These are phyloP conservation scores for Geotrichum restrictum DNA, from an alignment of 1,139 yeast species.

Conservation along the genomic window DNA sequence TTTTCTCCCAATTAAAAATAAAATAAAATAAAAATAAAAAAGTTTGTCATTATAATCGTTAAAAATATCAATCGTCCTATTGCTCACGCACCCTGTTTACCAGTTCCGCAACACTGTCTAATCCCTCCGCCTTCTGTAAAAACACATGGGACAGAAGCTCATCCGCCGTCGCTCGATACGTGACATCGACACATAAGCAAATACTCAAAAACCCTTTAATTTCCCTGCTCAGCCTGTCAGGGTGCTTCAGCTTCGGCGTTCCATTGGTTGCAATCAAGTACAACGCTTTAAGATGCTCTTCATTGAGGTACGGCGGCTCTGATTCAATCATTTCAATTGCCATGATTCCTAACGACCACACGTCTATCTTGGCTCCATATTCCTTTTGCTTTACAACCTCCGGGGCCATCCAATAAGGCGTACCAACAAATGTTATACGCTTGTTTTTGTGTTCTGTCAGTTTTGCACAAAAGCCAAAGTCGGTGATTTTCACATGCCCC, in stretches of 20 bases:
- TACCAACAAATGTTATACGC: constrained; percentile 97
- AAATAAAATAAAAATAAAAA: neutral
- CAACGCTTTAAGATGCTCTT: constrained; percentile 87
- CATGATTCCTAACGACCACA: constrained; percentile 98
- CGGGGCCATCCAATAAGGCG: constrained; percentile 99
- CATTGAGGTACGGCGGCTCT: constrained; percentile 95
- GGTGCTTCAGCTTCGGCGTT: constrained; percentile 88
- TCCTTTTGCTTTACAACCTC: constrained; percentile 96
- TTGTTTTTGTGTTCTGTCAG: constrained; percentile 87
- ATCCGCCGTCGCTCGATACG: constrained; percentile 84
- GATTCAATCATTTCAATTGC: constrained; percentile 98
- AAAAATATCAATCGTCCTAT: neutral
- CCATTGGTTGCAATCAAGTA: constrained; percentile 95
- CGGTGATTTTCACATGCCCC: constrained; percentile 93
- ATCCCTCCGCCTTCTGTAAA: constrained; percentile 52
- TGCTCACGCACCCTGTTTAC: too few species aligned
- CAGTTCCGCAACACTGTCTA: too few species aligned
- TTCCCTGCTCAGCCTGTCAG: constrained; percentile 70
- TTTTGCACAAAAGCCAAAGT: constrained; percentile 96
- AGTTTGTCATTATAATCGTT: neutral
- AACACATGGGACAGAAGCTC: constrained; percentile 81
- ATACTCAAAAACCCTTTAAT: constrained; percentile 85
- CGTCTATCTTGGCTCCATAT: constrained; percentile 94
- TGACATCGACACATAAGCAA: constrained; percentile 91
- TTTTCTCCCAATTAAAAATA: too few species aligned